A percentile compares a stretch with the other conserved stretches of the same genome.
These are phyloP conservation scores for Picea sitchensis DNA, from an alignment of 75 land plant species.

Conservation along the genomic window DNA sequence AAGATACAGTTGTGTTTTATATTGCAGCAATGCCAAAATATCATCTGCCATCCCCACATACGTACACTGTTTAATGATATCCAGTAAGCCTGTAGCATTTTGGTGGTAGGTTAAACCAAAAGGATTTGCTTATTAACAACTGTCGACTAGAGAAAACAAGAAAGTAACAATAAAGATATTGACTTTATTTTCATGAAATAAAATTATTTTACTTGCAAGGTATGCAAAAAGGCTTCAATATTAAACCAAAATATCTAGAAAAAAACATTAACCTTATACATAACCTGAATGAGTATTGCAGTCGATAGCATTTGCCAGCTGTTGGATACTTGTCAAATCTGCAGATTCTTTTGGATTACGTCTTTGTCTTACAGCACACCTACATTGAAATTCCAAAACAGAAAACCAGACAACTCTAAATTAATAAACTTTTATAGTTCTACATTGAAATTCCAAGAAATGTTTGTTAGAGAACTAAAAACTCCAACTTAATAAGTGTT, in stretches of 20 bases:
- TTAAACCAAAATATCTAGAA: slow-evolving; percentile 7
- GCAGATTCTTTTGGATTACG: slow-evolving; percentile 87
- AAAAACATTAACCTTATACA: not conserved
- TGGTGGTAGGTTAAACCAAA: not conserved
- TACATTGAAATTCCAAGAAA: not conserved
- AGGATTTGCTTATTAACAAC: not conserved
- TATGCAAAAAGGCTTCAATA: not conserved
- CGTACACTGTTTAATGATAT: slow-evolving; percentile 72
- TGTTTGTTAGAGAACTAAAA: not conserved
- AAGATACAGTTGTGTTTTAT: slow-evolving; percentile 82
- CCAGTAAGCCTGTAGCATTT: slow-evolving; percentile 58
- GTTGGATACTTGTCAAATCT: slow-evolving; percentile 82
- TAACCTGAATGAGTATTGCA: slow-evolving; percentile 74
- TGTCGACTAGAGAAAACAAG: not conserved
- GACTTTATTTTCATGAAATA: not conserved
- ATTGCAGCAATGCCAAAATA: slow-evolving; percentile 80
- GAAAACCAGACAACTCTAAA: no score
- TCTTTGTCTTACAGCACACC: slow-evolving; percentile 78
- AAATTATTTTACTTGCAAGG: not conserved
- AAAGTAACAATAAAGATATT: not conserved
- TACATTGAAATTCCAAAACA: slow-evolving; percentile 13
- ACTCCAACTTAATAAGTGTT: not conserved
- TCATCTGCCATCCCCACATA: slow-evolving; percentile 99
- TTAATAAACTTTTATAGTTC: no score
- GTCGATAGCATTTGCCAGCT: slow-evolving; percentile 71